phyloP scores from a whole-genome alignment of 2,329 filamentous ascomycete genomes.

The Malbranchea zuffiana region DNA sequence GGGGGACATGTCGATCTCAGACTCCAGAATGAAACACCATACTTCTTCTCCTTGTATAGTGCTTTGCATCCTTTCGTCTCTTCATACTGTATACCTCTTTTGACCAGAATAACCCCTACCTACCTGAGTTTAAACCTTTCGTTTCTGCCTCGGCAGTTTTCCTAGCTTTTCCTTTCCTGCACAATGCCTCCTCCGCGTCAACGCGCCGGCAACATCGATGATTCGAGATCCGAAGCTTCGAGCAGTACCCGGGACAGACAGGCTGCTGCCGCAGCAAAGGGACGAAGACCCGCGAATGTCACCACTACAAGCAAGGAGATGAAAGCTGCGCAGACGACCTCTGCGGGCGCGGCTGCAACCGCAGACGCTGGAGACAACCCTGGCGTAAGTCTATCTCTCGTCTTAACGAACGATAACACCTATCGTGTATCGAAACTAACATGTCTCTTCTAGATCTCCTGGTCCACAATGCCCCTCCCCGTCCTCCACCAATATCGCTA shows the following conservation, averaged over 20 bases:
- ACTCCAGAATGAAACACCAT: too few relatives aligned
- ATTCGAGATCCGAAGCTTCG: slow-evolving; percentile 40
- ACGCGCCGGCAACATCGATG: slow-evolving; percentile 33
- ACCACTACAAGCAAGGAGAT: slow-evolving; percentile 19
- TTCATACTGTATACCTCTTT: too few relatives aligned
- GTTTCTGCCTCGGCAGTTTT: too few relatives aligned
- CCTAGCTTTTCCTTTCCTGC: too few relatives aligned
- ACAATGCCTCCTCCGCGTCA: slow-evolving; percentile 31
- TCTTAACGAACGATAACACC: slow-evolving; percentile 10
- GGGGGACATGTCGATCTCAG: too few relatives aligned
- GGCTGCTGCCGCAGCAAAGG: slow-evolving; percentile 22
- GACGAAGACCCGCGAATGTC: slow-evolving; percentile 22
- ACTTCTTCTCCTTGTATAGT: too few relatives aligned
- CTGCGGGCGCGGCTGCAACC: slow-evolving; percentile 13
- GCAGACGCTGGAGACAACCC: slow-evolving; percentile 15
- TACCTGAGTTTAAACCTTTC: too few relatives aligned
- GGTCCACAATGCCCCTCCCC: slow-evolving; percentile 34
- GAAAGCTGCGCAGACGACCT: slow-evolving; percentile 18
- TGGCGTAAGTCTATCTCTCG: slow-evolving; percentile 24
- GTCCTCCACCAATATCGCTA: slow-evolving; percentile 41
- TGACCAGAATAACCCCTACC: too few relatives aligned
- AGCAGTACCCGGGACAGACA: slow-evolving; percentile 33
- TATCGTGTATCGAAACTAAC: slow-evolving; percentile 10
- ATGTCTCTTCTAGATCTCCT: slow-evolving; percentile 27
- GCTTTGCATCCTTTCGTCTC: too few relatives aligned